Evolutionary conservation across 176 grass and related monocot genomes (phyloP), one percentile per base, ranked within the genome.

Genomic region (Lolium multiflorum): DNA sequence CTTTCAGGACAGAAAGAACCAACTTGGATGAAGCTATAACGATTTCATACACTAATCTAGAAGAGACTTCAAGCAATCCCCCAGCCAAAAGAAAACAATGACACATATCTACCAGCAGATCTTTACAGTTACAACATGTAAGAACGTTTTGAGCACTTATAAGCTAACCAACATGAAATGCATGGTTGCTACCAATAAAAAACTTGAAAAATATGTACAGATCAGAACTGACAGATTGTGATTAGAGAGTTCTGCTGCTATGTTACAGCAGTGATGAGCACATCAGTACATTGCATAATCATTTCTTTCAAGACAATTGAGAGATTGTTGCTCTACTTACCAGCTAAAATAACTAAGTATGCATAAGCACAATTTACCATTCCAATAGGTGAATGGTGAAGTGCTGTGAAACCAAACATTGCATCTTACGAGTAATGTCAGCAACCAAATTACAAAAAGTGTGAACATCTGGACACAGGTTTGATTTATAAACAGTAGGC

Each of bases 111-210:
- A 61, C 11, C 7, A 49, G 60, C 44, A 76, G 25, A 64, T 74
- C 6, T 74, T 64, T 8, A 64, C 0, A 2, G 35, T 39, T 64
- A 60, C 16, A 24, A 12, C 51, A 26, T 24, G 17, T 74, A 41
- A 24, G 20, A 77, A 25, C 16, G 62, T 54, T 77, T 17, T 68
- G 17, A 77, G 86, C 17, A 44, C 79, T 72, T 83, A 0, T 6
- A 59, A 90, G 84, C 68, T 58, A 90, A 57, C 65, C 7, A 46
- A 48, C 9, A 83, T 79, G 59, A 82, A n/a, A 63, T 18, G 15
- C n/a, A 71, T 43, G 31, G 28, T 43, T 62, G 79, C 56, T n/a
- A 78, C 46, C 55, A 79, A 28, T 24, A 47, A 5, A 68, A 81
- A 68, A 16, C 48, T 28, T 76, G 15, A 17, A 71, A 83, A 35